Evolutionary conservation across 495 filamentous ascomycete species (phyloP), one percentile per base, ranked within the genome.

Genomic region (Lasiosphaeriaceae sp.): DNA sequence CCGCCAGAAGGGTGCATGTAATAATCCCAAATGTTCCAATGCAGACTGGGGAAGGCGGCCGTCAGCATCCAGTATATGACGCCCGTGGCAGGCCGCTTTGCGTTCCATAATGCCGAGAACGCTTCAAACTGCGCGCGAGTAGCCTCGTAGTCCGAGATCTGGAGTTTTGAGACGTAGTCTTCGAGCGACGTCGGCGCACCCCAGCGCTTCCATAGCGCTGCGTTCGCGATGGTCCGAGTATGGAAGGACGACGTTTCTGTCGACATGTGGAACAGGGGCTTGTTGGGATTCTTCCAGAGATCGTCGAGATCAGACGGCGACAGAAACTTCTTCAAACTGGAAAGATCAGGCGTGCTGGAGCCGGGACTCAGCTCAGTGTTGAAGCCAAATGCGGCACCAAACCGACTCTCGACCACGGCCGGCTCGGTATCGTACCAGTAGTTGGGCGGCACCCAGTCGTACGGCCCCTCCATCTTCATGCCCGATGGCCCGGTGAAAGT

Each of bases 31-130:
- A 87, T 61, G 54, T 84, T 81, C 84, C 85, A 88, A 63, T 87
- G 84, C 37, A 87, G 70, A 44, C 74, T 81, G 11, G 85, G 84
- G 79, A 83, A 87, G 0, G 84, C 84, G 47, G 78, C 78, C 56
- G 84, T 86, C 57, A 86, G 59, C 85, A 87, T 88, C 85, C 85
- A 87, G 68, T 88, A 88, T 6, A 88, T 78, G 39, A 82, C 19
- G 0, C 85, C 84, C 0, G 83, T 86, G 0, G 85, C 82, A 2
- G 82, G 77, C 0, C 78, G 69, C 4, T 71, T 64, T 0, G 75
- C 77, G 55, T 67, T 82, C 71, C 81, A 83, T 0, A 74, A 68
- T 14, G 77, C 69, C 0, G 74, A 70, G 54, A 78, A 85, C 0
- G 71, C 83, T 60, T 88, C 85, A 60, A 81, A 85, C 61, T 86